Evolutionary conservation across 805 yeast species (phyloP).

Genomic region (Sugiyamaella floridensis): DNA sequence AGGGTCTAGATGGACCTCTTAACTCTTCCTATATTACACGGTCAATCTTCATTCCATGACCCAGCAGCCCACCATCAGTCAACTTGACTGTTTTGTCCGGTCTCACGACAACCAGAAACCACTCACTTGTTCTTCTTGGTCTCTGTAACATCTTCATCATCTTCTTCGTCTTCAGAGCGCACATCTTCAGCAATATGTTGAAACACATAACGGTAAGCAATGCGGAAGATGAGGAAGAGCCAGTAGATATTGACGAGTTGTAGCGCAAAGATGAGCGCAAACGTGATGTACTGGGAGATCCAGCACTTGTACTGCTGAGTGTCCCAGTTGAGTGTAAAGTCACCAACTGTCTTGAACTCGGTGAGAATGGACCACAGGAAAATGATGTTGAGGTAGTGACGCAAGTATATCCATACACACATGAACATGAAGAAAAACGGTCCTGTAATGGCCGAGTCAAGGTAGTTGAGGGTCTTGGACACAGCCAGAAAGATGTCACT

Average conservation of each 20-base stretch:
- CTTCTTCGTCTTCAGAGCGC: conserved; percentile 80
- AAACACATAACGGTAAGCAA: conserved; percentile 57
- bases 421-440: conserved; percentile 67
- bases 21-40: neutral
- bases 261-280: conserved; percentile 64
- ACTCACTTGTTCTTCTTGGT: neutral
- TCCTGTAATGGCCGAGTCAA: conserved; percentile 57
- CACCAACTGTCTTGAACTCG: conserved; percentile 81
- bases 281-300: conserved; percentile 89
- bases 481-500: conserved; percentile 82
- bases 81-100: neutral
- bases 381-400: conserved; percentile 77
- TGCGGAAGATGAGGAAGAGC: conserved; percentile 75
- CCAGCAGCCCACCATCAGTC: too few relatives aligned
- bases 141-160: conserved; percentile 33
- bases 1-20: neutral
- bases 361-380: conserved; percentile 58
- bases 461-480: conserved; percentile 81
- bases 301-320: conserved; percentile 95
- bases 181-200: conserved; percentile 67
- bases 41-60: too few relatives aligned
- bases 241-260: conserved; percentile 85
- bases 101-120: too few relatives aligned
- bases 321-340: conserved; percentile 70
- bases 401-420: conserved; percentile 72